phyloP scores from a whole-genome alignment of 345 rosid genomes.

The Reutealis trisperma region DNA sequence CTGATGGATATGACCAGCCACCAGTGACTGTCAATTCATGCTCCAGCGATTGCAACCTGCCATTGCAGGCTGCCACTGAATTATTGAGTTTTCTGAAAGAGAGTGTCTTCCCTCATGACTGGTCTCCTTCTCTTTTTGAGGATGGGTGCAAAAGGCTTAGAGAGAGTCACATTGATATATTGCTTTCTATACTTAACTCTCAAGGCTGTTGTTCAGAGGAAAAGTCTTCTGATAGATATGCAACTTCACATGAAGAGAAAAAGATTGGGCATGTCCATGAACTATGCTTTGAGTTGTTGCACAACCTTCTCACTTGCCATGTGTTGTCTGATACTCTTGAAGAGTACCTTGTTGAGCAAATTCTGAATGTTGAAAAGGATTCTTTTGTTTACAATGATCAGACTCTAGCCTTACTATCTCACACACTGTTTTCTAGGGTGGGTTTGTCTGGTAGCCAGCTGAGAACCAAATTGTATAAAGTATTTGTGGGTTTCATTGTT shows the following conservation, averaged over 20 bases:
- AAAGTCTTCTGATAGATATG: conserved; percentile 45
- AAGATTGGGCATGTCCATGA: conserved; percentile 51
- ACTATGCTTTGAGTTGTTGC: conserved; percentile 72
- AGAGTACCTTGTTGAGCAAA: conserved; percentile 67
- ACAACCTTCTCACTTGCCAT: conserved; percentile 56
- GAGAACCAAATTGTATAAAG: conserved; percentile 61
- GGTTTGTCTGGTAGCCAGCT: conserved; percentile 65
- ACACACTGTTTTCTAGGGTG: conserved; percentile 56
- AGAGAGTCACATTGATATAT: conserved; percentile 65
- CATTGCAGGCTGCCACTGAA: conserved; percentile 76
- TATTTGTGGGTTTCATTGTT: conserved; percentile 57
- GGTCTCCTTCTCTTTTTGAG: conserved; percentile 64
- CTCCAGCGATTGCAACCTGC: conserved; percentile 64
- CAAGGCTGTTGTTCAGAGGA: conserved; percentile 47
- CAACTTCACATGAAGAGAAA: conserved; percentile 56
- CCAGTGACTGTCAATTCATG: conserved; percentile 47
- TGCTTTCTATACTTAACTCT: conserved; percentile 65
- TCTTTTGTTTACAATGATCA: conserved; percentile 62
- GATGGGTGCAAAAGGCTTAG: conserved; percentile 68
- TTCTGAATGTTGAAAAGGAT: conserved; percentile 73
- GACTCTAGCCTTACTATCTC: conserved; percentile 75
- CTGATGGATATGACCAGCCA: conserved; percentile 72
- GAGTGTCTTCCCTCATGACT: conserved; percentile 67
- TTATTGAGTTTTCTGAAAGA: conserved; percentile 70
- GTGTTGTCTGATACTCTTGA: conserved; percentile 68